Evolutionary conservation across 2,329 filamentous ascomycete genomes (phyloP), one percentile per base, ranked within the genome.

Genomic region (Pseudogymnoascus sp.): DNA sequence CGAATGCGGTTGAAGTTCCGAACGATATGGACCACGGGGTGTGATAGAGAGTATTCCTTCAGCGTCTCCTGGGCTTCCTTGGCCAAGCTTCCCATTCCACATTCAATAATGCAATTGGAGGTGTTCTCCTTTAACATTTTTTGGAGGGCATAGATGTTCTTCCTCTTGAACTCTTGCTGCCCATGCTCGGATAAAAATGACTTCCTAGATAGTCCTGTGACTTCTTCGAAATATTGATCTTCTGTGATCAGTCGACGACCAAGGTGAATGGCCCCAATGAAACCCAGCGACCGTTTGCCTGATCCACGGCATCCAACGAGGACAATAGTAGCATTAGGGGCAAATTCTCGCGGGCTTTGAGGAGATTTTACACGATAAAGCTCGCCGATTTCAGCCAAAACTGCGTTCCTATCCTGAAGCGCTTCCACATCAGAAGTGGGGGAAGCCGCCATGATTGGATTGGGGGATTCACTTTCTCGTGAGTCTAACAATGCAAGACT

Each of bases 261-360:
- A 73, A 89, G 85, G 59, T 87, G 87, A 5, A 86, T 86, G 0
- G 88, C 88, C 4, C 88, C 86, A 66, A 93, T 90, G 59, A 93
- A 83, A 11, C 87, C 89, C 10, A 93, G 77, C 1, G 87, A 91
- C 1, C 88, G 88, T 74, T 92, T 92, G n/a, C 90, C 89, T 4
- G 87, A 85, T 11, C 89, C 89, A 12, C 87, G 84, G 64, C 91
- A 85, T 1, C 89, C 89, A 21, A 89, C 82, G n/a, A 93, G 79
- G 5, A 92, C 82, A 63, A 93, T 85, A 1, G 89, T 91, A 1
- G 87, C 85, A 77, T 89, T 81, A 8, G 65, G 63, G 36, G 64
- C 63, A 60, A 74, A 74, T n/a, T 69, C 64, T 66, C 71, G 64
- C 76, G 73, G 68, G 78, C 77, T 40, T 76, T 77, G 21, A 77